Evolutionary conservation across 2,329 filamentous ascomycete genomes (phyloP).

Genomic region (Aspergillus pseudoglaucus): DNA sequence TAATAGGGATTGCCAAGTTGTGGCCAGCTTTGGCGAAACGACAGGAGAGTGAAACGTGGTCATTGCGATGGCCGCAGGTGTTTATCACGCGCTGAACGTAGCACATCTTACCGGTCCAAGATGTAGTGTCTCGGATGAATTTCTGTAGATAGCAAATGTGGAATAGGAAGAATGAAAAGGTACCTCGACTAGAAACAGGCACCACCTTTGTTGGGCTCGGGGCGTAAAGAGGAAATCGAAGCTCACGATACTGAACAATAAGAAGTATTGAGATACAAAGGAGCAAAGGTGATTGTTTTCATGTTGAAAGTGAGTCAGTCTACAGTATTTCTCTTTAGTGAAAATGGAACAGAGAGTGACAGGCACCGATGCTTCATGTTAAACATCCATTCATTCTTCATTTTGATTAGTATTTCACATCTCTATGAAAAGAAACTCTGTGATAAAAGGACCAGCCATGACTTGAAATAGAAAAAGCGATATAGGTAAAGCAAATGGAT

Average conservation of each 20-base stretch:
- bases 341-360: neutral
- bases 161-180: no score
- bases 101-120: conserved; percentile 10
- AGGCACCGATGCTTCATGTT: neutral
- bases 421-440: neutral
- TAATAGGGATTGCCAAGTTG: neutral
- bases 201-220: no score
- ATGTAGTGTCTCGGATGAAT: no score
- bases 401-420: neutral
- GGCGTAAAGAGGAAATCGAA: neutral
- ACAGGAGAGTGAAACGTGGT: conserved; percentile 16
- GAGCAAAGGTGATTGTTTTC: neutral
- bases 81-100: conserved; percentile 16
- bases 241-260: neutral
- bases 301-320: neutral
- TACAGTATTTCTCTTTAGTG: no score
- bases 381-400: neutral
- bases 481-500: neutral
- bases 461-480: neutral
- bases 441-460: neutral
- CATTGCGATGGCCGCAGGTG: conserved; percentile 17
- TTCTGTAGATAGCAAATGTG: no score
- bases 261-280: neutral
- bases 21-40: conserved; percentile 7
- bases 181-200: no score